Percentiles rank a stretch among this genome's conserved stretches.
These are phyloP conservation scores for Saccharomycopsis hybrid DNA, from an alignment of 1,139 yeast species.

Conservation along the genomic window DNA sequence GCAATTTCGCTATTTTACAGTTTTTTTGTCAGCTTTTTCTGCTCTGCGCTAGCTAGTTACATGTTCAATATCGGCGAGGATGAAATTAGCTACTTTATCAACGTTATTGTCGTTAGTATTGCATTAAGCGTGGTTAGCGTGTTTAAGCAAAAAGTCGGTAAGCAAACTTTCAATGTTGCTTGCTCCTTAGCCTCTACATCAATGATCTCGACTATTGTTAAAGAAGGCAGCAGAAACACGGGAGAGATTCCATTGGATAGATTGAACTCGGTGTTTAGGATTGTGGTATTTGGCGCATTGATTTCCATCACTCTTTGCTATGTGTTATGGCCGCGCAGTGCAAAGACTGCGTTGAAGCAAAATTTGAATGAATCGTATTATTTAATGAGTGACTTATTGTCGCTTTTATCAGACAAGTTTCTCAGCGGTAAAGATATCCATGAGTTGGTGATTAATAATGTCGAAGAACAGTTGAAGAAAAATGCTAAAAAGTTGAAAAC, in stretches of 20 bases:
- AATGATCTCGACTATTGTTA: conserved; percentile 64
- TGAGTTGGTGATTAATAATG: conserved; percentile 32
- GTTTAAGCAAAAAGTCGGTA: conserved; percentile 60
- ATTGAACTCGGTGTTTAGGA: conserved; percentile 48
- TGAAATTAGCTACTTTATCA: conserved; percentile 48
- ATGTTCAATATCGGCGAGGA: conserved; percentile 43
- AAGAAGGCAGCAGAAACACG: conserved; percentile 66
- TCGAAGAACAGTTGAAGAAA: conserved; percentile 35
- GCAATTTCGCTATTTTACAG: conserved; percentile 49
- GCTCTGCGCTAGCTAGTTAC: conserved; percentile 47
- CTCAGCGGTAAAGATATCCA: conserved; percentile 44
- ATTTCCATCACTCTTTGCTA: conserved; percentile 57
- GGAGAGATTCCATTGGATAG: conserved; percentile 45
- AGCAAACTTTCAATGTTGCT: conserved; percentile 73
- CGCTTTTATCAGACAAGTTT: conserved; percentile 47
- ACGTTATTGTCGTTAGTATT: conserved; percentile 46
- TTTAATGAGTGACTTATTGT: conserved; percentile 46
- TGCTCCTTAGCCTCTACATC: conserved; percentile 73
- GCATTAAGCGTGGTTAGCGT: conserved; percentile 64
- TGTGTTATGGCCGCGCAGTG: conserved; percentile 57
- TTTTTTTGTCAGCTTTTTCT: conserved; percentile 46
- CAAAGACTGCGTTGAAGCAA: conserved; percentile 40
- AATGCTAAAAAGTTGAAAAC: conserved; percentile 37
- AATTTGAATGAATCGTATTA: conserved; percentile 49
- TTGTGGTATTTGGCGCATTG: conserved; percentile 57